A percentile compares a stretch with the other conserved stretches of the same genome.
Conservation (phyloP, 441 rosid genomes). For the Theobroma grandiflorum region DNA sequence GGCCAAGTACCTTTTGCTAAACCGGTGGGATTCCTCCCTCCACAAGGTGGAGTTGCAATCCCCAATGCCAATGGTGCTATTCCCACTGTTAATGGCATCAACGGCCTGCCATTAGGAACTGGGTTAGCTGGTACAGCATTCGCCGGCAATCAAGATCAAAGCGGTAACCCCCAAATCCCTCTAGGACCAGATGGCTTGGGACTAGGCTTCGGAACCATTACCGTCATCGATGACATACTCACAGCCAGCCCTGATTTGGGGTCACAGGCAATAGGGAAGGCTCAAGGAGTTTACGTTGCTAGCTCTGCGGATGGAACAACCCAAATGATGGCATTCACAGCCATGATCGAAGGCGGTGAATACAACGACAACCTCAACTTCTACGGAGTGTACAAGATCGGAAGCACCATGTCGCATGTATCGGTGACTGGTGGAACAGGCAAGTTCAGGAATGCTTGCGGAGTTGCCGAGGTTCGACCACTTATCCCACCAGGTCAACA, state of each 20-base stretch:
- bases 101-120: slow-evolving; percentile 85
- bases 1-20: slow-evolving; percentile 94
- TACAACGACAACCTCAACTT: slow-evolving; percentile 88
- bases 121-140: slow-evolving; percentile 83
- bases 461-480: slow-evolving; percentile 75
- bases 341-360: slow-evolving; percentile 88
- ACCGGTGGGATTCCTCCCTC: slow-evolving; percentile 79
- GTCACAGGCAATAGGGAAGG: slow-evolving; percentile 79
- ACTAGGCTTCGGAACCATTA: slow-evolving; percentile 88
- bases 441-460: slow-evolving; percentile 77
- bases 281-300: slow-evolving; percentile 90
- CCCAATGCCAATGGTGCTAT: slow-evolving; percentile 90
- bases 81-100: slow-evolving; percentile 76
- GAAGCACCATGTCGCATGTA: slow-evolving; percentile 67
- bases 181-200: slow-evolving; percentile 87
- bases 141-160: slow-evolving; percentile 57
- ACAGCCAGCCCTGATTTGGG: slow-evolving; percentile 78
- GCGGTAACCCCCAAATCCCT: slow-evolving; percentile 64
- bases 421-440: slow-evolving; percentile 93
- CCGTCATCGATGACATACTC: slow-evolving; percentile 82
- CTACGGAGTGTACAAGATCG: slow-evolving; percentile 76
- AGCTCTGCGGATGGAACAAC: slow-evolving; percentile 83
- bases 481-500: slow-evolving; percentile 85
- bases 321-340: slow-evolving; percentile 97
- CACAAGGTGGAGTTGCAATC: slow-evolving; percentile 65